A percentile compares a stretch with the other conserved stretches of the same genome.
phyloP scores from a whole-genome alignment of 805 yeast genomes.

The Brettanomyces nanus region DNA sequence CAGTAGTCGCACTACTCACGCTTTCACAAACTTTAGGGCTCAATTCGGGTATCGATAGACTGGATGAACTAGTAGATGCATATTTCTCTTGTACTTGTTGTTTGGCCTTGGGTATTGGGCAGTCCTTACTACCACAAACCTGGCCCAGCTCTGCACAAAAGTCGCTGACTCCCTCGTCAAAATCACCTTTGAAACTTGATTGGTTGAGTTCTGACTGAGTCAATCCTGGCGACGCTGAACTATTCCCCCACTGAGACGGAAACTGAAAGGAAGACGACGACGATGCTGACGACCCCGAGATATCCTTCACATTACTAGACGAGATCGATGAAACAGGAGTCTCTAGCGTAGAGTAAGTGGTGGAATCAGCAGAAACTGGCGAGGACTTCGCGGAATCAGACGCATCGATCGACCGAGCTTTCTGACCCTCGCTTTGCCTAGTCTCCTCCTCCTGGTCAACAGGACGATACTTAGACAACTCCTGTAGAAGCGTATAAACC shows the following conservation, averaged over 20 bases:
- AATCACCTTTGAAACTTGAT: slow-evolving; percentile 27
- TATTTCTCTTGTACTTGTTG: background rate
- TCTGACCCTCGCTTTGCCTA: background rate
- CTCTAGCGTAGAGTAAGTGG: background rate
- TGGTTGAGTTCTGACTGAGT: slow-evolving; percentile 12
- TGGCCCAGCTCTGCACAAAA: slow-evolving; percentile 70
- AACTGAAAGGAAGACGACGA: slow-evolving; percentile 3
- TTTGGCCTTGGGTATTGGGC: slow-evolving; percentile 51
- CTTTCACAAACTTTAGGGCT: background rate
- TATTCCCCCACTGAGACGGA: slow-evolving; percentile 5
- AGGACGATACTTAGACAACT: slow-evolving; percentile 31
- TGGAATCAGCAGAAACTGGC: background rate
- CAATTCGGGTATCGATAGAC: background rate
- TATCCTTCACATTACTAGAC: background rate
- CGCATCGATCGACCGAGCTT: background rate
- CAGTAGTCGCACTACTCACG: background rate
- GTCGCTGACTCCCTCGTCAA: slow-evolving; percentile 62
- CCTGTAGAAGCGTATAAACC: slow-evolving; percentile 64
- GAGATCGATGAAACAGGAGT: slow-evolving; percentile 1
- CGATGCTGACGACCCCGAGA: background rate
- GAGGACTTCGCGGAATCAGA: slow-evolving; percentile 1
- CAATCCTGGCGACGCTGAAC: background rate
- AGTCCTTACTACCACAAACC: slow-evolving; percentile 74
- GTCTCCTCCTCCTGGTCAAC: background rate
- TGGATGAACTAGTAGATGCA: background rate